Evolutionary conservation across 2,329 filamentous ascomycete genomes (phyloP).

Genomic region (Fusarium sp.): DNA sequence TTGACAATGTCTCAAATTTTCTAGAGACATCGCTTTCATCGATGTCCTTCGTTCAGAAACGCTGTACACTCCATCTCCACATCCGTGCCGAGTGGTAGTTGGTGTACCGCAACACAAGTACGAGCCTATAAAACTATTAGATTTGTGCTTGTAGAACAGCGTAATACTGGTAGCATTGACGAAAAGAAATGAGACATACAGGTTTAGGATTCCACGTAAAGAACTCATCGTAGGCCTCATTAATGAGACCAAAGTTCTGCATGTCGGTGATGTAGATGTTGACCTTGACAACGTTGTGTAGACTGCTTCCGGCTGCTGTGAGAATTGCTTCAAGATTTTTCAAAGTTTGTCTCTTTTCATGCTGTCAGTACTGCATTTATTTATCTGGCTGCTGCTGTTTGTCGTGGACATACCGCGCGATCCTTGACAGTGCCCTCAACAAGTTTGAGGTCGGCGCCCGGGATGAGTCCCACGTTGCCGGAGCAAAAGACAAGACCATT

Average conservation of each 20-base stretch:
- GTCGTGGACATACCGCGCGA: slow-evolving; percentile 44
- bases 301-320: slow-evolving; percentile 66
- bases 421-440: slow-evolving; percentile 67
- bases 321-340: slow-evolving; percentile 69
- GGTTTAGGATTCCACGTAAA: slow-evolving; percentile 60
- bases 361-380: neutral
- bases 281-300: slow-evolving; percentile 73
- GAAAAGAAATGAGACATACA: slow-evolving; percentile 45
- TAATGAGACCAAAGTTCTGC: slow-evolving; percentile 70
- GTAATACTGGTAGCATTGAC: neutral
- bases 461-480: slow-evolving; percentile 68
- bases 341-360: slow-evolving; percentile 57
- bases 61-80: slow-evolving; percentile 79
- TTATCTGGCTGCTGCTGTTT: slow-evolving; percentile 39
- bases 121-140: slow-evolving; percentile 58
- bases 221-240: slow-evolving; percentile 64
- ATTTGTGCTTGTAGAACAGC: neutral
- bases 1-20: no score
- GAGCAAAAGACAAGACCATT: slow-evolving; percentile 79
- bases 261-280: slow-evolving; percentile 75
- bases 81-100: slow-evolving; percentile 75
- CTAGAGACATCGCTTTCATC: neutral
- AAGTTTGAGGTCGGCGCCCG: slow-evolving; percentile 58
- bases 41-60: neutral
- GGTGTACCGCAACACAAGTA: slow-evolving; percentile 79